Evolutionary conservation across 306 rosid species (phyloP), one percentile per base, ranked within the genome.

Genomic region (Macrotyloma uniflorum): DNA sequence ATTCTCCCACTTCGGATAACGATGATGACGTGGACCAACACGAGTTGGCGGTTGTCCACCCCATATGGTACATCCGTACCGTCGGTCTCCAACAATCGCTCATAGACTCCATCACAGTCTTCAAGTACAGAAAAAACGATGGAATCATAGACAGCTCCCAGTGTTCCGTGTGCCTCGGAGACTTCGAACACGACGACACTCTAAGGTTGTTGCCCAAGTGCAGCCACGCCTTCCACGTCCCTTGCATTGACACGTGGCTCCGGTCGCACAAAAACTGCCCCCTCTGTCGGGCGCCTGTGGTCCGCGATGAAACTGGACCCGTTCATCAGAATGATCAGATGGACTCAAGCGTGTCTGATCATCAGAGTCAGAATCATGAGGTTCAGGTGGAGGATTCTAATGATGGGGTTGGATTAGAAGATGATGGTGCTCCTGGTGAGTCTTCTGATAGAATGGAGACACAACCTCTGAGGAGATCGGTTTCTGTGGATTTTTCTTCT

Each of bases 91-190:
- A 88, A 16, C 91, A 85, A 61, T 79, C 96, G 5, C 67, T 83
- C 0, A 91, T 94, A 19, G 96, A 94, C 72, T 88, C 97, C 12
- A 91, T 90, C 73, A 77, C 89, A 0, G 87, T 85, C 18, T 88
- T 80, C 59, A 81, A 83, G 46, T 91, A 87, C 74, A 75, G 57
- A 26, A 91, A 86, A 76, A 79, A 75, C 1, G 96, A 91, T 55
- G 90, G 88, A 3, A 49, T 93, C 35, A 72, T 89, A 5, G 98
- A 90, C 6, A 95, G 90, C 23, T 83, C 91, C 3, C 92, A 90
- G 45, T 93, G 98, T 35, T 87, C 98, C 49, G 92, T 93, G 75
- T 93, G 98, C 72, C 75, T 93, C 6, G 65, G 89, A 26, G 97
- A 93, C 54, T 93, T 93, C 67, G 80, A 87, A 83, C 84, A 90